Conservation (phyloP, 2,329 filamentous ascomycete genomes). For the Pseudogymnoascus sp. region DNA sequence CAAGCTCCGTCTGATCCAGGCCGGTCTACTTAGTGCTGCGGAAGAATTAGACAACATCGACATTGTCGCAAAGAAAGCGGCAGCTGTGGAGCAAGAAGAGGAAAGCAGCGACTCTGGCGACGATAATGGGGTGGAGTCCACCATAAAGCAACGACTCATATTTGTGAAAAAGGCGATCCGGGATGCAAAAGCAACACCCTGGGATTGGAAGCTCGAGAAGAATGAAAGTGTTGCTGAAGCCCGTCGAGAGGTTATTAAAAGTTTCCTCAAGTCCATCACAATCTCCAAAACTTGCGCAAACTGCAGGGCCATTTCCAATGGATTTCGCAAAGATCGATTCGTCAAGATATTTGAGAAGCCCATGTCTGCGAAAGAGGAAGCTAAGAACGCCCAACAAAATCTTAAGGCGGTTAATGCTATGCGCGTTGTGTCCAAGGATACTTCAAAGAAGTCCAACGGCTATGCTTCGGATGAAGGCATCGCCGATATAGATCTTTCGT, state of each 20-base stretch:
- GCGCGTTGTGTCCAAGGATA: slow-evolving; percentile 32
- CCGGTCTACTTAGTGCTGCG: slow-evolving; percentile 67
- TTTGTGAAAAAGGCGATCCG: slow-evolving; percentile 70
- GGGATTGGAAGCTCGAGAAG: slow-evolving; percentile 46
- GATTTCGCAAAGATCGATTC: slow-evolving; percentile 80
- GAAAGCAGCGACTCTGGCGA: slow-evolving; percentile 23
- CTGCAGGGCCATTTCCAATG: slow-evolving; percentile 64
- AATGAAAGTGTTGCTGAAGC: slow-evolving; percentile 76
- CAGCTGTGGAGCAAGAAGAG: slow-evolving; percentile 14
- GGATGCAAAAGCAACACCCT: slow-evolving; percentile 37
- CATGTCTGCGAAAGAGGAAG: slow-evolving; percentile 63
- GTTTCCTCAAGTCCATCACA: slow-evolving; percentile 68
- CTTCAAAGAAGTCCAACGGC: slow-evolving; percentile 30
- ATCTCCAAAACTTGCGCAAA: slow-evolving; percentile 59
- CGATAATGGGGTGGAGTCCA: slow-evolving; percentile 33
- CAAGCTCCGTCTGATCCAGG: slow-evolving; percentile 76
- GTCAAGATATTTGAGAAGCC: slow-evolving; percentile 91
- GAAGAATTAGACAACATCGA: slow-evolving; percentile 37
- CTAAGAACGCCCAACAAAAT: slow-evolving; percentile 62
- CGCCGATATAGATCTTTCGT: slow-evolving; percentile 51
- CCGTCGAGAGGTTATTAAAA: slow-evolving; percentile 66
- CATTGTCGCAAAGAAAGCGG: slow-evolving; percentile 15
- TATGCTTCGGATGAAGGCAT: slow-evolving; percentile 57
- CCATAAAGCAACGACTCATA: slow-evolving; percentile 47
- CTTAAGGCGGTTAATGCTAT: slow-evolving; percentile 39